Evolutionary conservation across 1,139 yeast genomes (phyloP).

Genomic region (Geotrichum siamense): DNA sequence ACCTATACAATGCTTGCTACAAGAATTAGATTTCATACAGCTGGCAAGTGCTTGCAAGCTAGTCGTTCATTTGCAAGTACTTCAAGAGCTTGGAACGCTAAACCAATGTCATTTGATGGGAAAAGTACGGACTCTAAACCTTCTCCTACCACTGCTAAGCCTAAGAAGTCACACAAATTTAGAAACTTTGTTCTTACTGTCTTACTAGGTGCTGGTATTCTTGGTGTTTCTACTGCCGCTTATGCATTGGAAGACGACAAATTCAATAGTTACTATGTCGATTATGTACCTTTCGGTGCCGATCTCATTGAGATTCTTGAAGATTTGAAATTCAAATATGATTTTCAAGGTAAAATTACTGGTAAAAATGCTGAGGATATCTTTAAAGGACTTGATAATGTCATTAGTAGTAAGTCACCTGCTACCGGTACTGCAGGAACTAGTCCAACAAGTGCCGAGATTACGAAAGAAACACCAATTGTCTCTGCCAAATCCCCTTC

Average conservation of each 20-base stretch:
- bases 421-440: constrained; percentile 21
- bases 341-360: constrained; percentile 17
- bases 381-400: neutral
- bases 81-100: neutral
- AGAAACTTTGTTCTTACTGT: constrained; percentile 31
- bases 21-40: constrained; percentile 2
- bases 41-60: neutral
- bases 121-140: constrained; percentile 6
- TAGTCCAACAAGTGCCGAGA: neutral
- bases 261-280: constrained; percentile 44
- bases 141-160: neutral
- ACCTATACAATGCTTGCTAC: constrained; percentile 13
- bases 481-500: constrained; percentile 1
- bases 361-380: neutral
- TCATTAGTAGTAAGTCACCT: constrained; percentile 2
- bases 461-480: neutral
- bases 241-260: constrained; percentile 35
- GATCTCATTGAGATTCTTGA: constrained; percentile 45
- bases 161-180: constrained; percentile 28
- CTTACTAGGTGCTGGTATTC: constrained; percentile 25
- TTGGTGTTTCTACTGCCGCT: constrained; percentile 37
- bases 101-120: constrained; percentile 19
- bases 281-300: constrained; percentile 57
- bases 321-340: constrained; percentile 36
- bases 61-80: neutral